These are phyloP conservation scores for Thelephora terrestris DNA, from an alignment of 1,284 basidiomycete species.

Conservation along the genomic window DNA sequence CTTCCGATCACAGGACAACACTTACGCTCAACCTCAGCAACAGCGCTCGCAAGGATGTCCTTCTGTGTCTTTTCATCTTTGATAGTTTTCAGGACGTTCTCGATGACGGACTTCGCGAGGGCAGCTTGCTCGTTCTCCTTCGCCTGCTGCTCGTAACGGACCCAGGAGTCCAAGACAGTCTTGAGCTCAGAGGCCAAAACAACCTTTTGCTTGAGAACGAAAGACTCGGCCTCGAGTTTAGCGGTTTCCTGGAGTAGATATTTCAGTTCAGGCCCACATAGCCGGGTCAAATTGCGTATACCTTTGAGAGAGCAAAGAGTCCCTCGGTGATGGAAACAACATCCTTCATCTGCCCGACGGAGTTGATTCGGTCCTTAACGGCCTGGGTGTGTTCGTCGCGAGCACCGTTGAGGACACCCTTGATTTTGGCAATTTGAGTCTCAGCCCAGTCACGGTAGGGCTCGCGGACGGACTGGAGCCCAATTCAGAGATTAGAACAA, in stretches of 20 bases:
- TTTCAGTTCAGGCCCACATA: not conserved
- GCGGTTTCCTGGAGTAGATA: conserved; percentile 70
- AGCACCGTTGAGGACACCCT: conserved; percentile 72
- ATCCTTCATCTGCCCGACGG: conserved; percentile 87
- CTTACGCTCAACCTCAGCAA: conserved; percentile 91
- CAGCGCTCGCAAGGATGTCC: conserved; percentile 79
- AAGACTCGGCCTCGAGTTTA: conserved; percentile 82
- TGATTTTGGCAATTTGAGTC: conserved; percentile 77
- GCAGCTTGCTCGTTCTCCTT: conserved; percentile 95
- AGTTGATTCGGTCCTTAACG: conserved; percentile 87
- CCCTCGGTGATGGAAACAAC: conserved; percentile 82
- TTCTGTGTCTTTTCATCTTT: conserved; percentile 90
- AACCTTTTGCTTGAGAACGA: conserved; percentile 86
- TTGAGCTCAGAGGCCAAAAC: conserved; percentile 87
- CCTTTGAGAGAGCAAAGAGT: conserved; percentile 91
- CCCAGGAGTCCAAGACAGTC: conserved; percentile 94
- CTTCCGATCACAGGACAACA: conserved; percentile 16
- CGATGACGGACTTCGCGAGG: conserved; percentile 80
- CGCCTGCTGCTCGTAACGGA: conserved; percentile 92
- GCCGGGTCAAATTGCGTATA: conserved; percentile 16
- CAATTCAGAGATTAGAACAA: not conserved
- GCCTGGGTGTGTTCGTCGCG: conserved; percentile 88
- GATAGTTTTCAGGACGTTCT: conserved; percentile 76
- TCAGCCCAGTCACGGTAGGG: conserved; percentile 95
- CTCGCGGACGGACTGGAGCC: conserved; percentile 37